Evolutionary conservation across 2,329 filamentous ascomycete genomes (phyloP).

Genomic region (Hymenoscyphus linearis): DNA sequence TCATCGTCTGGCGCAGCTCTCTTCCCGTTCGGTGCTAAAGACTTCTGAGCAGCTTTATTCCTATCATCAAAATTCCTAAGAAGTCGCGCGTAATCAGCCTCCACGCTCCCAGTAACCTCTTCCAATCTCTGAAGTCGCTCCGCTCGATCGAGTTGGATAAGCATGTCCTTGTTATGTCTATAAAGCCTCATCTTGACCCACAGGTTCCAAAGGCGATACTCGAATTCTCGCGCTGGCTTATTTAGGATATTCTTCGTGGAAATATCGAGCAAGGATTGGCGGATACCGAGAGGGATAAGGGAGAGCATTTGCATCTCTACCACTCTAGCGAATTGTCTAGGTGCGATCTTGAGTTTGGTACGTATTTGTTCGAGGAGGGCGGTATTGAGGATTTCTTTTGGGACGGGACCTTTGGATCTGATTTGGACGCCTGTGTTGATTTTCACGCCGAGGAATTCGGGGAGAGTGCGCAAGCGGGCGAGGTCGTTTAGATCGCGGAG

Average conservation of each 20-base stretch:
- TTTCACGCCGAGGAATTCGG: constrained; percentile 51
- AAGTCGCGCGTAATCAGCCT: constrained; percentile 67
- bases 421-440: constrained; percentile 49
- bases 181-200: constrained; percentile 74
- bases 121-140: constrained; percentile 71
- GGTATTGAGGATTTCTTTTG: constrained; percentile 53
- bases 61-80: constrained; percentile 35
- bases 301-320: constrained; percentile 72
- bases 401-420: constrained; percentile 43
- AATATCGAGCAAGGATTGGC: constrained; percentile 43
- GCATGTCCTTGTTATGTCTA: constrained; percentile 64
- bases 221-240: constrained; percentile 50
- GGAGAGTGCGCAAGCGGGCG: constrained; percentile 52
- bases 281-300: constrained; percentile 49
- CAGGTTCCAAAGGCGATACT: constrained; percentile 67
- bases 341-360: constrained; percentile 62
- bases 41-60: neutral
- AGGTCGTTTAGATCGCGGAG: constrained; percentile 73
- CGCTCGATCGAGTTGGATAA: constrained; percentile 61
- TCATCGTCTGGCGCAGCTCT: constrained; percentile 18
- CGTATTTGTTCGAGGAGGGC: constrained; percentile 52
- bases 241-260: constrained; percentile 36
- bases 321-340: constrained; percentile 69
- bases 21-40: constrained; percentile 15
- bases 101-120: constrained; percentile 61